Conservation (phyloP, 1,284 basidiomycete species). For the Cerrena zonata region DNA sequence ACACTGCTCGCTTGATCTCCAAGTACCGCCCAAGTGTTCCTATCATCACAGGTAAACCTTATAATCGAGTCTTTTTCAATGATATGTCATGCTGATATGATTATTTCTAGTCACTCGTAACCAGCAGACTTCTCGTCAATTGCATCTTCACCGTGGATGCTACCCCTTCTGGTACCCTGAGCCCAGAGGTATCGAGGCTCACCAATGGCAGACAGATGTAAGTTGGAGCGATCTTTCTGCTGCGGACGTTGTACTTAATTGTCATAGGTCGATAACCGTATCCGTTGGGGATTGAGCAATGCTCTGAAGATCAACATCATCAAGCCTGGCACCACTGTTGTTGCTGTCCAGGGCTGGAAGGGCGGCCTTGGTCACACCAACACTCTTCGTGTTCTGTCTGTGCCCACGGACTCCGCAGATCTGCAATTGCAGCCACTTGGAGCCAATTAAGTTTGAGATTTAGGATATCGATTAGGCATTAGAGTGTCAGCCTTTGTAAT, state of each 20-base stretch:
- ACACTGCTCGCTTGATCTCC: conserved; percentile 92
- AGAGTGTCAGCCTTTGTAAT: no score
- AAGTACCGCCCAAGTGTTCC: conserved; percentile 95
- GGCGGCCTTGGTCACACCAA: conserved; percentile 92
- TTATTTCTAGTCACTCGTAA: conserved; percentile 85
- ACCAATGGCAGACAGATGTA: conserved; percentile 98
- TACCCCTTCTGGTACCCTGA: conserved; percentile 97
- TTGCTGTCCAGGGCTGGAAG: conserved; percentile 98
- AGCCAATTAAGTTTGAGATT: conserved; percentile 6
- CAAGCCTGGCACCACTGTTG: conserved; percentile 83
- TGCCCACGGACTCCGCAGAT: conserved; percentile 83
- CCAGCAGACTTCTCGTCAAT: conserved; percentile 91
- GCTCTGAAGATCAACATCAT: conserved; percentile 88
- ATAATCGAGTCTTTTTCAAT: no score
- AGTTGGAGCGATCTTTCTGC: conserved; percentile 23
- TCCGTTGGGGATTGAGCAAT: conserved; percentile 84
- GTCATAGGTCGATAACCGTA: conserved; percentile 75
- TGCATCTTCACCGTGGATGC: conserved; percentile 93
- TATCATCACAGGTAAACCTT: conserved; percentile 80
- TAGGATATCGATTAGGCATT: no score
- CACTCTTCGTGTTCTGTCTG: conserved; percentile 73
- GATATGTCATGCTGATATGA: neutral
- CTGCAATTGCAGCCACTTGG: conserved; percentile 70
- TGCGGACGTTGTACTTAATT: conserved; percentile 28
- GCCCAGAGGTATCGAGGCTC: conserved; percentile 77